Base-by-base conservation (phyloP, 345 rosid species). In the Corymbia maculata region DNA sequence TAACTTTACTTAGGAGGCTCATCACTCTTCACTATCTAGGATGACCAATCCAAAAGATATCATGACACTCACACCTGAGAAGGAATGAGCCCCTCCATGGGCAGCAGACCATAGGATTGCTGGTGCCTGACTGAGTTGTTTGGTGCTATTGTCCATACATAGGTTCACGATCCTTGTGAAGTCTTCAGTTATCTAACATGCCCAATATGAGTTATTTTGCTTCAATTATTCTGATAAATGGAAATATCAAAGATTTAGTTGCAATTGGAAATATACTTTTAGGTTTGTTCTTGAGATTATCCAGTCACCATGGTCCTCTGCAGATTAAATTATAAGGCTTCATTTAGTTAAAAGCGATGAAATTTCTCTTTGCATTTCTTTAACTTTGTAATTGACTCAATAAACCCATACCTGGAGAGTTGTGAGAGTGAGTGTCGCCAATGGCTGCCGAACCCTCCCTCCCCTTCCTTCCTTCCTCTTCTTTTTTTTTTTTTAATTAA, bases 121-220 rank as follows among this genome's bases (percentile, higher is more conserved):
- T 36, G 47, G 13, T 70, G 13, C 47, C 80, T 70, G 80, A 70
- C 24, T 70, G 0, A 68, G 80, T 9, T 68, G 45, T 32, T 32
- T 70, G 7, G 47, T 32, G 80, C 47, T 70, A 68, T 1, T 0
- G 13, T 45, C 79, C 9, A 32, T 24, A 17, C 22, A 8, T 70
- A 17, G 0, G 47, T 70, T 4, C 80, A 32, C 26, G 1, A 0
- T 36, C 24, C 13, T 36, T 8, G 45, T 17, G 24, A 36, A 42
- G 47, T 32, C 12, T 8, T 70, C 80, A 70, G 47, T 9, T 36
- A 70, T 36, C 80, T 70, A 32, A 59, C 66, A 26, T 24, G 26
- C 30, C 30, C 68, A 26, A 59, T 7, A 26, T 11, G 26, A 59
- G 66, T 7, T 26, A 26, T 68, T 4, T 68, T 32, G 79, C 44